phyloP scores from a whole-genome alignment of 2,329 filamentous ascomycete genomes.

The Verticillium dahliae region DNA sequence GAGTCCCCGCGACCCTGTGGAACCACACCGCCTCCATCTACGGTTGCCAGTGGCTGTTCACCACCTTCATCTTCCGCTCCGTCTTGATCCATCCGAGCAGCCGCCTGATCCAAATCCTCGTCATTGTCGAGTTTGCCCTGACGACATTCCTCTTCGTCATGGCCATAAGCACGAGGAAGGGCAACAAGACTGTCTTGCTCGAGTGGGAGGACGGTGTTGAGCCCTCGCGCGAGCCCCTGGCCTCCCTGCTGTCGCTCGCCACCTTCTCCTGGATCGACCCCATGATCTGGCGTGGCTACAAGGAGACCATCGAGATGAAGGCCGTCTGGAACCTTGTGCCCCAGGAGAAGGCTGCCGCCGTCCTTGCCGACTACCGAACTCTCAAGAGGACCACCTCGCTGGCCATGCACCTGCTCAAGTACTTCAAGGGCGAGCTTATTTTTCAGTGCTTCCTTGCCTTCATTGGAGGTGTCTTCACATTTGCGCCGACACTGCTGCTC shows the following conservation, averaged over 20 bases:
- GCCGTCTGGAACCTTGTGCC: conserved; percentile 90
- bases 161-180: conserved; percentile 76
- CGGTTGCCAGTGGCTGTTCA: conserved; percentile 72
- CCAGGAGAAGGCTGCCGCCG: conserved; percentile 76
- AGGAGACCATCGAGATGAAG: conserved; percentile 70
- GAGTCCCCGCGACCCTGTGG: conserved; percentile 68
- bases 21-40: conserved; percentile 89
- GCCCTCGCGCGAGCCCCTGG: conserved; percentile 78
- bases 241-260: conserved; percentile 79
- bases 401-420: conserved; percentile 73
- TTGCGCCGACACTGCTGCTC: conserved; percentile 83
- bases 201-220: conserved; percentile 86
- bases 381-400: conserved; percentile 75
- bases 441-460: conserved; percentile 76
- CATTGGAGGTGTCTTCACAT: conserved; percentile 76
- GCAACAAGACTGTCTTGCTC: conserved; percentile 81
- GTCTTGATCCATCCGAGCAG: conserved; percentile 72
- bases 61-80: conserved; percentile 74
- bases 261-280: conserved; percentile 89
- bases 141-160: conserved; percentile 69
- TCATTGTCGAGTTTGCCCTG: conserved; percentile 68
- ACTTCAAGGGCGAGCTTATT: conserved; percentile 72
- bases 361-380: conserved; percentile 78
- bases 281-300: conserved; percentile 85
- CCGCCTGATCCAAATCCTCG: conserved; percentile 52